A percentile compares a stretch with the other conserved stretches of the same genome.
Evolutionary conservation across 371 early-diverging fungal genomes (phyloP).

Genomic region (Apophysomyces sp.): DNA sequence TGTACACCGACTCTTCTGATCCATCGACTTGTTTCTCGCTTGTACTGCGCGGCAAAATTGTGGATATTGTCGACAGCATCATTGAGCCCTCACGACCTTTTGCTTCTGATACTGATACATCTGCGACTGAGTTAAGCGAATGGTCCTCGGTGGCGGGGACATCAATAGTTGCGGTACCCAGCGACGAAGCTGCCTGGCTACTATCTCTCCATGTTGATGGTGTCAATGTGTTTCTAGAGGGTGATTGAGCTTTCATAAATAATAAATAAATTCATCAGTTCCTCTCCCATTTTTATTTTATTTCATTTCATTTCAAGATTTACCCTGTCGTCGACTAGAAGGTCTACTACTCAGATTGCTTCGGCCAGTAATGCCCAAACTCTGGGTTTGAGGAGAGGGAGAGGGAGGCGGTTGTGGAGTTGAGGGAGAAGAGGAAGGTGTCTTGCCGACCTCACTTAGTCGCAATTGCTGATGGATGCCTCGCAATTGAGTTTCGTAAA

Average conservation of each 20-base stretch:
- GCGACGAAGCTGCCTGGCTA: neutral
- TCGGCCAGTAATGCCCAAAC: neutral
- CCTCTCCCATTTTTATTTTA: neutral
- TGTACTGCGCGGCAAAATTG: slow-evolving; percentile 17
- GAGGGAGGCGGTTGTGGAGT: slow-evolving; percentile 7
- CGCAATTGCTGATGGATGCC: slow-evolving; percentile 58
- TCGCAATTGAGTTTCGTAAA: slow-evolving; percentile 63
- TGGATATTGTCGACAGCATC: slow-evolving; percentile 29
- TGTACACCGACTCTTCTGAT: slow-evolving; percentile 13
- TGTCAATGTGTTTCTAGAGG: neutral
- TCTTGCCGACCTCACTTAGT: slow-evolving; percentile 28
- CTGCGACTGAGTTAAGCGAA: neutral
- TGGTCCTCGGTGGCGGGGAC: neutral
- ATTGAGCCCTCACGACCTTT: slow-evolving; percentile 16
- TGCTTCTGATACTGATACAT: neutral
- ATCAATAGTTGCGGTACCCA: neutral
- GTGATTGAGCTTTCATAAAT: neutral
- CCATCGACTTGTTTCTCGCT: neutral
- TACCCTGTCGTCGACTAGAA: slow-evolving; percentile 9
- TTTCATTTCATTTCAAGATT: neutral
- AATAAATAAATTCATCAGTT: neutral
- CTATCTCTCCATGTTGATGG: neutral
- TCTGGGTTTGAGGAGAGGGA: slow-evolving; percentile 2
- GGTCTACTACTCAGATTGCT: slow-evolving; percentile 2
- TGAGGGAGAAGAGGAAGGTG: slow-evolving; percentile 8